A percentile compares a stretch with the other conserved stretches of the same genome.
phyloP scores from a whole-genome alignment of 306 rosid species.

The Hylodesmum podocarpum region DNA sequence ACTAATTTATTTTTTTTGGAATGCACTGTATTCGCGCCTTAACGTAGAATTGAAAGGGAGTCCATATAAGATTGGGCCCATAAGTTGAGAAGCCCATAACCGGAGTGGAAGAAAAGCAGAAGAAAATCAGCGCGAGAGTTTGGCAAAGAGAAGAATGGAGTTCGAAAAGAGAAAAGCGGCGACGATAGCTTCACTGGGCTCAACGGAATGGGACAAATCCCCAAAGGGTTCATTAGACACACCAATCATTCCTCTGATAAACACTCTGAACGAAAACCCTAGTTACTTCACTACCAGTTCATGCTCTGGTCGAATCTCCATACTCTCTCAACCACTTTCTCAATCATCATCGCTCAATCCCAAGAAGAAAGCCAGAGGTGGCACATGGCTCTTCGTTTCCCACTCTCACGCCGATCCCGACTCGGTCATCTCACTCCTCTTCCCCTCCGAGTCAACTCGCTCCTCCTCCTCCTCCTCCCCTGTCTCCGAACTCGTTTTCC shows the following conservation, averaged over 20 bases:
- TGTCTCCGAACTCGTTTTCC: slow-evolving; percentile 62
- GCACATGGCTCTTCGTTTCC: slow-evolving; percentile 82
- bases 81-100: background rate
- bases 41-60: no score
- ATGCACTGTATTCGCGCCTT: no score
- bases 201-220: slow-evolving; percentile 69
- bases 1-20: no score
- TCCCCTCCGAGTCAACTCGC: slow-evolving; percentile 44
- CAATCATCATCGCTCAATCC: slow-evolving; percentile 3
- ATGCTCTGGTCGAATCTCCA: slow-evolving; percentile 89
- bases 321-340: slow-evolving; percentile 68
- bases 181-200: slow-evolving; percentile 57
- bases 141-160: slow-evolving; percentile 39
- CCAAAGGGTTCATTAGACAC: slow-evolving; percentile 79
- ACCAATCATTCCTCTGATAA: slow-evolving; percentile 75
- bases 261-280: slow-evolving; percentile 64
- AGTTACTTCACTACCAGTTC: slow-evolving; percentile 90
- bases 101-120: background rate
- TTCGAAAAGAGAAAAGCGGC: slow-evolving; percentile 81
- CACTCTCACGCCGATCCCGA: slow-evolving; percentile 72
- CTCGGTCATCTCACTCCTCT: slow-evolving; percentile 59
- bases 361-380: slow-evolving; percentile 87
- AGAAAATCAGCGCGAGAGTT: no score
- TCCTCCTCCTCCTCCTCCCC: background rate
- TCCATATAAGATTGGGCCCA: background rate